These are phyloP conservation scores for Funneliformis mosseae DNA, from an alignment of 192 early-diverging fungal genomes.

Conservation along the genomic window DNA sequence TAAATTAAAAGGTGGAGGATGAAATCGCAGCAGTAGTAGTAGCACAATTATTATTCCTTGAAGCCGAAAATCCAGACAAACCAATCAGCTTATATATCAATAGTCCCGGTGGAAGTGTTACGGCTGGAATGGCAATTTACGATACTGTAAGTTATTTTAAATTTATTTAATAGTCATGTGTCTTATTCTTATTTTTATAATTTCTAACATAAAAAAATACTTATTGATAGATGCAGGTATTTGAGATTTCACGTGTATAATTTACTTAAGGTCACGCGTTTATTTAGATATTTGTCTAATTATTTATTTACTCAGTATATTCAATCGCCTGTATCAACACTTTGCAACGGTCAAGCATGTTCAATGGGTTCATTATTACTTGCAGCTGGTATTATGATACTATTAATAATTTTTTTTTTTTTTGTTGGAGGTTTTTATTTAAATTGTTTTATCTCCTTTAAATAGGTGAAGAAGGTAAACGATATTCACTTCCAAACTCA, in stretches of 20 bases:
- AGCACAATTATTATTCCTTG: constrained; percentile 92
- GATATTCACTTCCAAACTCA: constrained; percentile 87
- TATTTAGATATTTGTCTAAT: not conserved
- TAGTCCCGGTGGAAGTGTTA: constrained; percentile 95
- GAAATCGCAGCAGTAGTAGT: constrained; percentile 83
- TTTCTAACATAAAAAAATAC: not conserved
- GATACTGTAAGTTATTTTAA: constrained; percentile 64
- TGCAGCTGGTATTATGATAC: constrained; percentile 64
- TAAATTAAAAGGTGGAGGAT: constrained; percentile 70
- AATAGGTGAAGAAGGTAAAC: constrained; percentile 76
- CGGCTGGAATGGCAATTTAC: constrained; percentile 92
- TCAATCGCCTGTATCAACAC: constrained; percentile 86
- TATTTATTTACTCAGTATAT: constrained; percentile 69
- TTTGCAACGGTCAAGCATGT: constrained; percentile 97
- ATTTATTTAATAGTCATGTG: no score
- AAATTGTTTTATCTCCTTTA: no score
- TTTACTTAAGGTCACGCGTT: not conserved
- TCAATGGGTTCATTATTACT: constrained; percentile 97
- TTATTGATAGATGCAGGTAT: constrained; percentile 35
- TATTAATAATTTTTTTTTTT: no score
- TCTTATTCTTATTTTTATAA: not conserved
- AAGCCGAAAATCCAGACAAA: constrained; percentile 93
- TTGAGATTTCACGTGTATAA: no score
- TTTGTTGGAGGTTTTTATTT: no score
- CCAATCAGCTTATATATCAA: constrained; percentile 97